phyloP scores from a whole-genome alignment of 495 filamentous ascomycete genomes.

The Tuber indicum region DNA sequence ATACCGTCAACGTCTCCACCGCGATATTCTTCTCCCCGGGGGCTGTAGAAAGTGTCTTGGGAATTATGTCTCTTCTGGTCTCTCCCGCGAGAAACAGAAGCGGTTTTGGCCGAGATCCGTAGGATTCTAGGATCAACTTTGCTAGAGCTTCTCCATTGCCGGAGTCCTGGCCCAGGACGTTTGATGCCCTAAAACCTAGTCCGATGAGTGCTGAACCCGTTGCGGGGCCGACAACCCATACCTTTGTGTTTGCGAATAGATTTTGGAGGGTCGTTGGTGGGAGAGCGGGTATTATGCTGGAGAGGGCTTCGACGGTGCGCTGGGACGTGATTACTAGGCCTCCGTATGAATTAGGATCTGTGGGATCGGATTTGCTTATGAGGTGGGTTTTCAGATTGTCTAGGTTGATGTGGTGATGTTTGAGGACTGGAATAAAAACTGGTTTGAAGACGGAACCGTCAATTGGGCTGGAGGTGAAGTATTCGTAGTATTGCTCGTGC shows the following conservation, averaged over 20 bases:
- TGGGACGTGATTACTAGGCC: conserved; percentile 92
- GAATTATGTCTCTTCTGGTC: conserved; percentile 79
- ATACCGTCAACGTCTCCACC: conserved; percentile 74
- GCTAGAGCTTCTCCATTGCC: conserved; percentile 79
- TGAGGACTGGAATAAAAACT: conserved; percentile 74
- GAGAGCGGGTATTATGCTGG: conserved; percentile 49
- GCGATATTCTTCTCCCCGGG: conserved; percentile 46
- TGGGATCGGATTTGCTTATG: conserved; percentile 8
- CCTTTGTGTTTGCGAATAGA: conserved; percentile 16
- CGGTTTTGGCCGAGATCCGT: conserved; percentile 50
- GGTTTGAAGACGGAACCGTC: conserved; percentile 52
- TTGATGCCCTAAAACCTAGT: conserved; percentile 43
- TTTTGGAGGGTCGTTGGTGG: conserved; percentile 20
- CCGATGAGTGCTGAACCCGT: conserved; percentile 58
- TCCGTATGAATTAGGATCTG: conserved; percentile 51
- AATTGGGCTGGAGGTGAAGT: conserved; percentile 51
- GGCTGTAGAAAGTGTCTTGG: conserved; percentile 60
- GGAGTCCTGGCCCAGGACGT: conserved; percentile 65
- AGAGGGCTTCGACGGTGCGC: conserved; percentile 81
- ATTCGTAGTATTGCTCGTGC: conserved; percentile 69
- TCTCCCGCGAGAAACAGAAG: conserved; percentile 85
- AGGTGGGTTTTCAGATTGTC: conserved; percentile 48
- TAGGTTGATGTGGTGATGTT: conserved; percentile 60
- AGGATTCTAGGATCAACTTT: conserved; percentile 67
- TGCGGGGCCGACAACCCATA: conserved; percentile 86